These are phyloP conservation scores for Cryoendolithus antarcticus DNA, from an alignment of 2,329 filamentous ascomycete genomes.

Conservation along the genomic window DNA sequence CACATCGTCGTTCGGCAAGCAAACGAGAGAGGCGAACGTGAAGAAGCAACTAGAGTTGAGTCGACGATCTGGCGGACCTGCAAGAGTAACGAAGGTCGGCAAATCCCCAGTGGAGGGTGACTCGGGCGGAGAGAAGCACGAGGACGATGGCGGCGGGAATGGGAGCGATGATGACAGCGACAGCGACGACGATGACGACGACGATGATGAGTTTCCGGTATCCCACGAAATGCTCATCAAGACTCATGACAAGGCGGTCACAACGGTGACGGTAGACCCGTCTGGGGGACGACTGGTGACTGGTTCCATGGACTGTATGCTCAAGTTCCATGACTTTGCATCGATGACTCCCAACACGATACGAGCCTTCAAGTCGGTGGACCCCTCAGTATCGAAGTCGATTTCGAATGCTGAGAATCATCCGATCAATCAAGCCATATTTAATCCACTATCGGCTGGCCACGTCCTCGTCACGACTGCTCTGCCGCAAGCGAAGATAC, in stretches of 20 bases:
- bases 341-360: constrained; percentile 92
- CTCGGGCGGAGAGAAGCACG: too few relatives aligned
- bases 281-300: constrained; percentile 75
- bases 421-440: constrained; percentile 73
- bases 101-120: constrained; percentile 18
- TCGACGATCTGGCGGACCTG: constrained; percentile 51
- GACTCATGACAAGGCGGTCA: constrained; percentile 81
- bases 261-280: constrained; percentile 70
- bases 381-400: constrained; percentile 69
- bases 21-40: constrained; percentile 59
- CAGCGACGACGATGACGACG: constrained; percentile 51
- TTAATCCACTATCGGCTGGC: constrained; percentile 69
- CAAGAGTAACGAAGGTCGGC: too few relatives aligned
- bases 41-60: constrained; percentile 70
- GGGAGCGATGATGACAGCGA: constrained; percentile 39
- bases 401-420: constrained; percentile 68
- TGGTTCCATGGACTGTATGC: constrained; percentile 79
- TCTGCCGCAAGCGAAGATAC: constrained; percentile 77
- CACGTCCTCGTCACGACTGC: constrained; percentile 79
- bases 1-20: constrained; percentile 72
- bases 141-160: constrained; percentile 35
- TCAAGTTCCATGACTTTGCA: constrained; percentile 91
- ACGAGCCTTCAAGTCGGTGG: constrained; percentile 82
- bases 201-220: constrained; percentile 79
- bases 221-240: constrained; percentile 89